A percentile compares a stretch with the other conserved stretches of the same genome.
phyloP scores from a whole-genome alignment of 2,329 filamentous ascomycete genomes.

The Fusarium sp. region DNA sequence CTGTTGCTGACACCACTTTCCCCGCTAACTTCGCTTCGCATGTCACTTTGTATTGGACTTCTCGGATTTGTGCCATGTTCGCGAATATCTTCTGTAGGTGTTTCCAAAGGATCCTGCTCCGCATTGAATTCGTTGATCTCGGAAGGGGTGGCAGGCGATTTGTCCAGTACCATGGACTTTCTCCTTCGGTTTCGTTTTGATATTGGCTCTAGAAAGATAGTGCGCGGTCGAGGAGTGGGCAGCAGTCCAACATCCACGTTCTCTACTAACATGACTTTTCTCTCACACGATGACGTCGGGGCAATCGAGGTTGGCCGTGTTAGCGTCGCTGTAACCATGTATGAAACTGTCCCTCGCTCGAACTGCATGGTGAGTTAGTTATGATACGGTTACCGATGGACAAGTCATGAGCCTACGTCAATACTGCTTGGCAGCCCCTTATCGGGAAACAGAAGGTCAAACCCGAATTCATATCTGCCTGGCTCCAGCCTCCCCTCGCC shows the following conservation, averaged over 20 bases:
- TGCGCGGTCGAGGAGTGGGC: slow-evolving; percentile 78
- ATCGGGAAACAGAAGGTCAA: slow-evolving; percentile 76
- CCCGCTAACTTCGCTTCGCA: slow-evolving; percentile 75
- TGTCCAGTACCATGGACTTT: slow-evolving; percentile 61
- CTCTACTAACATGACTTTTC: slow-evolving; percentile 82
- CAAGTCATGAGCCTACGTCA: slow-evolving; percentile 72
- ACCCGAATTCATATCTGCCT: slow-evolving; percentile 83
- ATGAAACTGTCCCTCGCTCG: slow-evolving; percentile 91
- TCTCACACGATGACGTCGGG: slow-evolving; percentile 82
- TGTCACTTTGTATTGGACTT: slow-evolving; percentile 62
- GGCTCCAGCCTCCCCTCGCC: slow-evolving; percentile 80
- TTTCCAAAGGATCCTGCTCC: slow-evolving; percentile 54
- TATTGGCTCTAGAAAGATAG: slow-evolving; percentile 89
- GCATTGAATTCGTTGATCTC: slow-evolving; percentile 53
- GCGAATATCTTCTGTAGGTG: slow-evolving; percentile 53
- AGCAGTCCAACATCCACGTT: slow-evolving; percentile 86
- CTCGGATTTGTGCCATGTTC: slow-evolving; percentile 51
- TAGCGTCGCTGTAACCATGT: slow-evolving; percentile 88
- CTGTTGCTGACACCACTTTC: slow-evolving; percentile 77
- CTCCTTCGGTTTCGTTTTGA: slow-evolving; percentile 75
- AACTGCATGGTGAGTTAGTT: slow-evolving; percentile 69
- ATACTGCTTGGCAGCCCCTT: slow-evolving; percentile 88
- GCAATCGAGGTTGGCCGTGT: slow-evolving; percentile 89
- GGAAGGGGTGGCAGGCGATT: slow-evolving; percentile 54
- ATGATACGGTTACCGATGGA: background rate